Evolutionary conservation across 192 early-diverging fungal species (phyloP), one percentile per base, ranked within the genome.

Genomic region (Mortierella hygrophila): DNA sequence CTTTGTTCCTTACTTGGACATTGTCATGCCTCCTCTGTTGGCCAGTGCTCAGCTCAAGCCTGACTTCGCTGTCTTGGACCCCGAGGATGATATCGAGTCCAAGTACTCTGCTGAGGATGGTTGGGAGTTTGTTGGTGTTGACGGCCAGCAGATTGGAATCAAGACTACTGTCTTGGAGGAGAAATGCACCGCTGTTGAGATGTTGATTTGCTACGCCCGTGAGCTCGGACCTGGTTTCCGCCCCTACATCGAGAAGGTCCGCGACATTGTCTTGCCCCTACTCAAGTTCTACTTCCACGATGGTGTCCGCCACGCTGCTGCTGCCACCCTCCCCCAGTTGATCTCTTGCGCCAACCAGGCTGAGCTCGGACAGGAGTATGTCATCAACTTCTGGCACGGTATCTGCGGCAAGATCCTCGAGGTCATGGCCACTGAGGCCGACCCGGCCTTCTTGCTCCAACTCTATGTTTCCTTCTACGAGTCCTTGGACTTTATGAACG

Each of bases 271-370:
- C 47, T 87, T 99, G 35, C 97, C 97, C 70, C 88, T 99, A 29
- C 91, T 99, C 89, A 95, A 95, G 84, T 99, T 99, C 91, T 97
- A 96, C 88, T 99, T 98, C 94, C 96, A 99, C 87, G 98, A 99
- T 80, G 98, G 96, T 82, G 97, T 99, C 52, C 92, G 97, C 44
- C 90, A 95, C 70, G 97, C 98, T 15, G 97, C 98, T 3, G 96
- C 96, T 11, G 89, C 92, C 1, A 88, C 94, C 0, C 94, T 99
- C 78, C 97, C 98, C 11, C 90, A 91, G 32, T 88, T 99, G 75
- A 90, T 99, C 75, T 87, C 88, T 65, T 76, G 93, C 41, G 90
- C 94, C 46, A 90, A 91, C 72, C 89, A 91, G 41, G 89, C 94
- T 32, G 81, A 91, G 73, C 78, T 89, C 70, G 82, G 79, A 70